Conservation (phyloP, 2,329 filamentous ascomycete species). For the Pseudocercospora fijiensis region DNA sequence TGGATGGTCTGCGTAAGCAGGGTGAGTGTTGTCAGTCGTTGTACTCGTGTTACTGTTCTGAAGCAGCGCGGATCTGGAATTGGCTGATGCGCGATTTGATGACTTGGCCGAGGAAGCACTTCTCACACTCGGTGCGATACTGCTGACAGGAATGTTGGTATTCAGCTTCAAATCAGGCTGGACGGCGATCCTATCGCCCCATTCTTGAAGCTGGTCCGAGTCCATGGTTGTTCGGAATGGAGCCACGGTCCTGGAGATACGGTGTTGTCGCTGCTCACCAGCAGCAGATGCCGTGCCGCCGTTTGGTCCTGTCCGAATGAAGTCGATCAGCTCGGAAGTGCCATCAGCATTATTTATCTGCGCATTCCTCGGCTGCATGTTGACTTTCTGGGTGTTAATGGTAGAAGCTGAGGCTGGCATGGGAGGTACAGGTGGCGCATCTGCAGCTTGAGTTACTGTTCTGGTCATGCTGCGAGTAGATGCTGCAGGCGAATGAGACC, state of each 20-base stretch:
- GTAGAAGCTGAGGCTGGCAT: conserved; percentile 29
- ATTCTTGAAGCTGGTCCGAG: conserved; percentile 67
- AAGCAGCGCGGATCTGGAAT: conserved; percentile 40
- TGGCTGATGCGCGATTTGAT: conserved; percentile 40
- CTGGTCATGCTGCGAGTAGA: conserved; percentile 24
- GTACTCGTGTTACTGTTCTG: conserved; percentile 20
- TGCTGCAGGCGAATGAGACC: conserved; percentile 29
- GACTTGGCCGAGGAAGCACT: conserved; percentile 24
- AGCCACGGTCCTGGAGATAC: conserved; percentile 78
- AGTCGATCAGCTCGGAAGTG: conserved; percentile 88
- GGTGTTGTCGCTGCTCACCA: conserved; percentile 50
- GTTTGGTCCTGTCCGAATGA: conserved; percentile 79
- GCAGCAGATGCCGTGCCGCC: conserved; percentile 43
- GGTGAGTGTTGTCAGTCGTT: conserved; percentile 12
- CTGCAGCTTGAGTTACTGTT: conserved; percentile 15
- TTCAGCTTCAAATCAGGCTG: conserved; percentile 27
- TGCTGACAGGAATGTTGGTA: conserved; percentile 14
- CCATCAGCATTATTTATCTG: conserved; percentile 65
- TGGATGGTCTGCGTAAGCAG: conserved; percentile 20
- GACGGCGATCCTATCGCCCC: conserved; percentile 34
- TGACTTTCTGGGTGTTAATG: conserved; percentile 23
- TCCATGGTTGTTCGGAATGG: conserved; percentile 85
- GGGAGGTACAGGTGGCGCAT: conserved; percentile 30
- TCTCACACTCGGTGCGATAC: conserved; percentile 15
- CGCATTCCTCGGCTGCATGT: conserved; percentile 43